These are phyloP conservation scores for Passiflora organensis DNA, from an alignment of 345 rosid species.

Conservation along the genomic window DNA sequence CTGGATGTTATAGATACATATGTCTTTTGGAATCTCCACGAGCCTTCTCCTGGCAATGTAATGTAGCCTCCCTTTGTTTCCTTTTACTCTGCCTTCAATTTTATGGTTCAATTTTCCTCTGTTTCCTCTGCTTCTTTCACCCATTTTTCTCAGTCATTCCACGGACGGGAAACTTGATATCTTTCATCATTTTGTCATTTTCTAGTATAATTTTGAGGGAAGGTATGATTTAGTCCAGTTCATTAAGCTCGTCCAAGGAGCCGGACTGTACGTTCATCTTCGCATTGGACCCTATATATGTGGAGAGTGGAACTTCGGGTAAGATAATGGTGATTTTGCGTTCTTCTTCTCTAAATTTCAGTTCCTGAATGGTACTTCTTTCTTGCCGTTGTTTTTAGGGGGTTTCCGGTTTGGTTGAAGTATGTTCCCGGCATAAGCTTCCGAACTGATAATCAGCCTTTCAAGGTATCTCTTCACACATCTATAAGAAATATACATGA, in stretches of 20 bases:
- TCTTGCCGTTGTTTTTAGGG: constrained; percentile 7
- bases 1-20: constrained; percentile 25
- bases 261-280: constrained; percentile 20
- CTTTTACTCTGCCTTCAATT: too few relatives aligned
- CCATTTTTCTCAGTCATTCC: background rate
- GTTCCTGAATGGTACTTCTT: background rate
- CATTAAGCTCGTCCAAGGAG: constrained; percentile 18
- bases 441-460: constrained; percentile 25
- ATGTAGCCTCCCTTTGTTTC: background rate
- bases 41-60: constrained; percentile 30
- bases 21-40: constrained; percentile 29
- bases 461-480: constrained; percentile 16
- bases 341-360: background rate
- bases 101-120: background rate
- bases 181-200: background rate
- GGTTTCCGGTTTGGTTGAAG: constrained; percentile 35
- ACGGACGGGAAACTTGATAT: background rate
- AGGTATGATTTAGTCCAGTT: constrained; percentile 24
- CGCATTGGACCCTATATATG: constrained; percentile 27
- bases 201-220: constrained; percentile 27
- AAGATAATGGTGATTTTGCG: background rate
- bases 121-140: constrained; percentile 1
- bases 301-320: constrained; percentile 30
- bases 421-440: constrained; percentile 25
- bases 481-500: too few relatives aligned